Evolutionary conservation across 805 yeast species (phyloP), one percentile per base, ranked within the genome.

Genomic region (Diddensiella transvaalensis): DNA sequence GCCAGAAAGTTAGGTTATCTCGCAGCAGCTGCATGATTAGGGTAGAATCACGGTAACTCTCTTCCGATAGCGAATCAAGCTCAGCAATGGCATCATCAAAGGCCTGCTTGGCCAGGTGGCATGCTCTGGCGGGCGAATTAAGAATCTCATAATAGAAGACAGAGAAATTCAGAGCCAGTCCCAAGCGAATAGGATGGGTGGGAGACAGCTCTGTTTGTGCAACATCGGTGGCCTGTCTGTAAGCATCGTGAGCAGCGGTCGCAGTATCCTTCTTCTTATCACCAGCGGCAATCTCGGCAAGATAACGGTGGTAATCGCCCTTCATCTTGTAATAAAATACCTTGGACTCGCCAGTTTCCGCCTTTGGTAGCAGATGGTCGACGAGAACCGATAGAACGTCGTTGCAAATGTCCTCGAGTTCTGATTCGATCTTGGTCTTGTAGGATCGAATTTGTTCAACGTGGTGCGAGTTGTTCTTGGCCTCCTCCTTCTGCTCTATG

Each of bases 71-170:
- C 58, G 98, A 87, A 75, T 91, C 99, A 69, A 91, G 82, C 75
- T 93, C 98, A 56, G 99, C 96, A 68, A 91, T 95, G 56, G 99
- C 99, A 68, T 91, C 98, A 72, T 91, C 99, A 62, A 93, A 91
- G 32, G 99, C 98, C 76, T 91, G 98, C 73, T 91, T 93, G 64
- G 99, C 99, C 72, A 91, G 82, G 71, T 90, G 96, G 72, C 99
- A 91, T 61, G 99, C 99, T 72, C 96, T 87, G 70, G 90, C 96
- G 63, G 99, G 98, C 51, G 96, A 87, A 74, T 89, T 89, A 72
- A 90, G 85, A 67, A 93, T 93, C 78, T 91, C 99, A 70, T 93
- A 91, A 81, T 91, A 93, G 76, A 91, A 91, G 52, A 91, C 99
- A 47, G 96, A 88, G 78, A 91, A 91, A 76, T 91, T 91, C 71